Evolutionary conservation across 768 basidiomycete genomes (phyloP).

Genomic region (Obba rivulosa): DNA sequence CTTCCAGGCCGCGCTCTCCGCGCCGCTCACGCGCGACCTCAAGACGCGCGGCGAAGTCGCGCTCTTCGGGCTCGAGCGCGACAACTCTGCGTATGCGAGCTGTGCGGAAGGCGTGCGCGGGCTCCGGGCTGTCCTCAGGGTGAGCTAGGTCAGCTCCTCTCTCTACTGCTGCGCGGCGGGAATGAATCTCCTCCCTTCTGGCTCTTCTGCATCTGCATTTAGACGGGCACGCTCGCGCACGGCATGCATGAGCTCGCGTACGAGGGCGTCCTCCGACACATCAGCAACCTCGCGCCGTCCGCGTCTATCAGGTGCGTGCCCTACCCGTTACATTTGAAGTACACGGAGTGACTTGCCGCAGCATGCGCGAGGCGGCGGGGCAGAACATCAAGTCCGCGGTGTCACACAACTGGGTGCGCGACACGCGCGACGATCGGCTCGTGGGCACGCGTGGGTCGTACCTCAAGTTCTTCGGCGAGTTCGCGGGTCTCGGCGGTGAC

Average conservation of each 20-base stretch:
- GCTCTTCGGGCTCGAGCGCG: conserved; percentile 70
- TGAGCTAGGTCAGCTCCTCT: conserved; percentile 52
- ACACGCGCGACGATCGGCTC: conserved; percentile 71
- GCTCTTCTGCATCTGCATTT: conserved; percentile 3
- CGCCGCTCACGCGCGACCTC: conserved; percentile 55
- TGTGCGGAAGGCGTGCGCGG: conserved; percentile 62
- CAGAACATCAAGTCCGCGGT: conserved; percentile 77
- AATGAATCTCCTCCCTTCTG: conserved; percentile 9
- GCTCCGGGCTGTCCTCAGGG: conserved; percentile 63
- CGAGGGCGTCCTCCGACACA: conserved; percentile 73
- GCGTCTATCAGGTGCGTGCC: conserved; percentile 73
- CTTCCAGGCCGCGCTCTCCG: conserved; percentile 63
- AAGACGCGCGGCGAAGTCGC: conserved; percentile 65
- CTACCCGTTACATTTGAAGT: background rate
- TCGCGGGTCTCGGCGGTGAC: conserved; percentile 81
- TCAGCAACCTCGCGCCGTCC: conserved; percentile 62
- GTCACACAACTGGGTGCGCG: conserved; percentile 68
- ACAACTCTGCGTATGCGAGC: conserved; percentile 75
- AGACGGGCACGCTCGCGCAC: conserved; percentile 12
- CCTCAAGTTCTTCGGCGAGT: conserved; percentile 57
- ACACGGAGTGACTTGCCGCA: conserved; percentile 20
- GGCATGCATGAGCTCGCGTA: conserved; percentile 79
- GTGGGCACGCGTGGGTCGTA: conserved; percentile 58
- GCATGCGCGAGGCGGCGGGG: conserved; percentile 82
- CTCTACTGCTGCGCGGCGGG: conserved; percentile 5